These are phyloP conservation scores for Luffa aegyptiaca DNA, from an alignment of 306 rosid species.

Conservation along the genomic window DNA sequence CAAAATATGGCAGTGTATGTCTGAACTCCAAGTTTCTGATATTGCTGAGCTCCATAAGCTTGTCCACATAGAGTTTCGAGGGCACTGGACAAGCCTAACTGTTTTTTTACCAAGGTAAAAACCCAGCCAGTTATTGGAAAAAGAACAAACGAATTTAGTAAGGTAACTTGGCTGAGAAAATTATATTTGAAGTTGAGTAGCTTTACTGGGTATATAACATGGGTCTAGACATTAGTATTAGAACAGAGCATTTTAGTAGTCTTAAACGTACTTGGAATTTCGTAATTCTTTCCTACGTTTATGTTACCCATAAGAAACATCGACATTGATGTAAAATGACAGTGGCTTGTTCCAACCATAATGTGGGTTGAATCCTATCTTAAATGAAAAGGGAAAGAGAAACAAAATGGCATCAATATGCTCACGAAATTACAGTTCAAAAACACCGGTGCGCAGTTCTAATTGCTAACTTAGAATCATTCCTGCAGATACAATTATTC, in stretches of 20 bases:
- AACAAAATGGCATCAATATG: too few species aligned
- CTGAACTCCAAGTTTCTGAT: conserved; percentile 31
- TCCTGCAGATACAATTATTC: not conserved
- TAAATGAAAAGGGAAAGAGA: too few species aligned
- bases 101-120: conserved; percentile 6
- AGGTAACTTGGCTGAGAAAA: not conserved
- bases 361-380: too few species aligned
- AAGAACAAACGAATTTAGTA: not conserved
- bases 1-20: conserved; percentile 51
- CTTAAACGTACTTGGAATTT: not conserved
- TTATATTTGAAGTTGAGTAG: not conserved
- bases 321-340: too few species aligned
- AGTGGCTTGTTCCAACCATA: too few species aligned
- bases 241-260: not conserved
- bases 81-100: conserved; percentile 53
- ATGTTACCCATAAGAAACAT: too few species aligned
- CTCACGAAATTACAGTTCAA: too few species aligned
- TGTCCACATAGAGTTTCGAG: conserved; percentile 51
- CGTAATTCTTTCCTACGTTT: not conserved
- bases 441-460: too few species aligned
- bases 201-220: not conserved
- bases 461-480: not conserved
- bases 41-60: conserved; percentile 51
- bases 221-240: not conserved
- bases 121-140: not conserved